Percentiles rank a stretch among this genome's conserved stretches.
These are phyloP conservation scores for Globisporangium uncinulatum DNA, from an alignment of 352 stramenopile species.

Conservation along the genomic window DNA sequence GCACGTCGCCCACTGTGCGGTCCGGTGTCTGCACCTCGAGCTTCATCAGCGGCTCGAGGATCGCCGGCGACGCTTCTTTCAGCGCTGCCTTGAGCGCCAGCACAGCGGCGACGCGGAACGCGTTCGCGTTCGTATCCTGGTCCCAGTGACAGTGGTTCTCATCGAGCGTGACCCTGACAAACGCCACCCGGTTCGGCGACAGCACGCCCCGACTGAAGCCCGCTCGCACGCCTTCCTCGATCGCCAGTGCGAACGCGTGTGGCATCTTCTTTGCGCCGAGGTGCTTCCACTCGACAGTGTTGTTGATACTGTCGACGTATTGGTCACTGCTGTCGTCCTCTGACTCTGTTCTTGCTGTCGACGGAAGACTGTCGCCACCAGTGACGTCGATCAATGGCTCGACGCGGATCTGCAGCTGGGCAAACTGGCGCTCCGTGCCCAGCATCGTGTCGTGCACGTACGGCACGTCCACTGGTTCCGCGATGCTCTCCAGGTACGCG, in stretches of 20 bases:
- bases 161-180: conserved; percentile 60
- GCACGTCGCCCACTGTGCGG: conserved; percentile 58
- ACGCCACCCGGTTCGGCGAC: conserved; percentile 53
- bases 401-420: conserved; percentile 43
- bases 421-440: conserved; percentile 69
- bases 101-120: conserved; percentile 51
- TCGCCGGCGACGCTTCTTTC: conserved; percentile 35
- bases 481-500: conserved; percentile 88
- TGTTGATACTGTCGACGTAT: conserved; percentile 34
- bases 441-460: conserved; percentile 67
- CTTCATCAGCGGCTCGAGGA: conserved; percentile 79
- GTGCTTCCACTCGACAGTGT: conserved; percentile 55
- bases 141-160: conserved; percentile 54
- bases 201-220: conserved; percentile 55
- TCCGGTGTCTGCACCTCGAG: conserved; percentile 64
- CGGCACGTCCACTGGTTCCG: conserved; percentile 18
- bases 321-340: conserved; percentile 18
- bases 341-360: too few species aligned
- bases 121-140: conserved; percentile 56
- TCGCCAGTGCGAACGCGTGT: conserved; percentile 52
- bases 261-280: conserved; percentile 48
- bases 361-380: conserved; percentile 13
- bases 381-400: conserved; percentile 40
- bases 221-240: conserved; percentile 59
- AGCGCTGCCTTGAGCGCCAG: conserved; percentile 58